Evolutionary conservation across 2,329 filamentous ascomycete genomes (phyloP).

Genomic region (Coniosporium tulheliwenetii): DNA sequence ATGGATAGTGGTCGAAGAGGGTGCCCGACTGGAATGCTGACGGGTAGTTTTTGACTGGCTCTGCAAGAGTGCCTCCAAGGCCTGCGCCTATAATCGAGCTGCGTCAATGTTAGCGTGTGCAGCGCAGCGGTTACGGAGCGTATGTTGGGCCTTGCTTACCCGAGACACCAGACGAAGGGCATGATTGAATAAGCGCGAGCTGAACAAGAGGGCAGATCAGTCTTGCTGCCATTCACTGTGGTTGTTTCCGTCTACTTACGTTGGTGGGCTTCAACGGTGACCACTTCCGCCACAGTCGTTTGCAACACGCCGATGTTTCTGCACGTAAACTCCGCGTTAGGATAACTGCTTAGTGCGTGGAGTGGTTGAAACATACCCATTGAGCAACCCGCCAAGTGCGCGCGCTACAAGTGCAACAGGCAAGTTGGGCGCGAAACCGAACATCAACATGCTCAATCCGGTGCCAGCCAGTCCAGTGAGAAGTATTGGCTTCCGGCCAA

Average conservation of each 20-base stretch:
- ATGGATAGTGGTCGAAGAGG: constrained; percentile 77
- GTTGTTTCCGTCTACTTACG: constrained; percentile 36
- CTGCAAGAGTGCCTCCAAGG: constrained; percentile 77
- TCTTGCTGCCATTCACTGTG: background rate
- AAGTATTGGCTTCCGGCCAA: constrained; percentile 85
- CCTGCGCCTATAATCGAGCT: constrained; percentile 85
- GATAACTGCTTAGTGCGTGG: background rate
- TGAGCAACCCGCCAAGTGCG: constrained; percentile 77
- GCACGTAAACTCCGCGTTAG: constrained; percentile 2
- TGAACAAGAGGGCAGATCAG: constrained; percentile 17
- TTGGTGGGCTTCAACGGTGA: constrained; percentile 86
- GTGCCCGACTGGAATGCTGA: constrained; percentile 53
- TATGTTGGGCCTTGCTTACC: constrained; percentile 34
- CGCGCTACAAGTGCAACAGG: constrained; percentile 73
- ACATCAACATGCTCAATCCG: constrained; percentile 78
- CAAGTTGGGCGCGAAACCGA: constrained; percentile 77
- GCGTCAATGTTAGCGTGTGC: constrained; percentile 10
- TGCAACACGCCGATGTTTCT: constrained; percentile 91
- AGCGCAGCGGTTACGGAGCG: constrained; percentile 1
- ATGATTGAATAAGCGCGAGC: constrained; percentile 92
- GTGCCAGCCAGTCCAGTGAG: constrained; percentile 82
- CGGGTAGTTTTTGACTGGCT: constrained; percentile 74
- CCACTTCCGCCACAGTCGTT: constrained; percentile 86
- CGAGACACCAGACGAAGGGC: constrained; percentile 96
- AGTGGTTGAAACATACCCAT: constrained; percentile 48